These are phyloP conservation scores for Westerdykella sp. DNA, from an alignment of 2,329 filamentous ascomycete species.

Conservation along the genomic window DNA sequence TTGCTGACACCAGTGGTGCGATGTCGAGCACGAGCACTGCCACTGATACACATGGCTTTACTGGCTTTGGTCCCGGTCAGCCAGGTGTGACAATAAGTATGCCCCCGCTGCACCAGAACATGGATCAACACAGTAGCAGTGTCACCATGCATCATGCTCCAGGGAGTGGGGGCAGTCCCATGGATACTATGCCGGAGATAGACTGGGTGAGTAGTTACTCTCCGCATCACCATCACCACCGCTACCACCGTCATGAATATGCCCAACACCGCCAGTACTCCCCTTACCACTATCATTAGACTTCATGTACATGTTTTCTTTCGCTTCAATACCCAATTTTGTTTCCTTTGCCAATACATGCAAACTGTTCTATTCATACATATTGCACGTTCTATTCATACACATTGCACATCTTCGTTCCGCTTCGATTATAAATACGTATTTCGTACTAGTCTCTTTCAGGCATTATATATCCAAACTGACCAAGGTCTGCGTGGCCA, in stretches of 20 bases:
- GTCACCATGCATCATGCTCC: neutral
- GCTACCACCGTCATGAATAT: neutral
- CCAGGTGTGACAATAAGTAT: too few species aligned
- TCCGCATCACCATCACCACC: neutral
- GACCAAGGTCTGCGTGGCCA: neutral
- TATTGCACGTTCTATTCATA: too few species aligned
- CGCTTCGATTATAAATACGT: neutral
- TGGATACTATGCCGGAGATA: constrained; percentile 45
- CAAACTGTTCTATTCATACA: too few species aligned
- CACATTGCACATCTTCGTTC: neutral
- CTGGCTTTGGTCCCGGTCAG: too few species aligned
- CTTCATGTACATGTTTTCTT: neutral
- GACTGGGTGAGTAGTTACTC: constrained; percentile 55
- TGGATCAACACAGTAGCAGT: neutral
- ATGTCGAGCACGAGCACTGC: neutral
- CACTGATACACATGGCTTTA: too few species aligned
- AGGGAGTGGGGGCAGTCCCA: constrained; percentile 11
- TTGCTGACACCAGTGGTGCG: neutral
- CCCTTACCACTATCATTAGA: neutral
- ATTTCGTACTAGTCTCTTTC: neutral
- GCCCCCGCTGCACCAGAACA: neutral
- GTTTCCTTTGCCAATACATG: neutral
- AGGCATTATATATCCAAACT: neutral
- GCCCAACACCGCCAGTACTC: neutral
- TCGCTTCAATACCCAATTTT: neutral